These are phyloP conservation scores for Cryptosporidium tyzzeri DNA, from an alignment of 169 alveolate genomes.

Conservation along the genomic window DNA sequence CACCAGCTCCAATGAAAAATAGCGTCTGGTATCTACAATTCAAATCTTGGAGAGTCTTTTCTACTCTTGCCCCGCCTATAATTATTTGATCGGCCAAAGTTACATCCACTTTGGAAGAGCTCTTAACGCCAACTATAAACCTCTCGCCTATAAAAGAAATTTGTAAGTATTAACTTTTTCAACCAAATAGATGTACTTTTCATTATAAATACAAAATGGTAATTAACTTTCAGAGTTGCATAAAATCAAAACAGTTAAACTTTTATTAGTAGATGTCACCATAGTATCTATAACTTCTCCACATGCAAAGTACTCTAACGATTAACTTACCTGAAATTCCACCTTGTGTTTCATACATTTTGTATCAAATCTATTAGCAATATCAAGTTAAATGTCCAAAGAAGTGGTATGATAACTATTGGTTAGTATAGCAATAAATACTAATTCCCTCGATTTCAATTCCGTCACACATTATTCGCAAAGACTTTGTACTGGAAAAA, in stretches of 20 bases:
- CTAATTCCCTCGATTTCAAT: neutral
- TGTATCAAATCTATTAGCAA: neutral
- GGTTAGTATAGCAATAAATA: neutral
- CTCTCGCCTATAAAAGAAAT: conserved; percentile 25
- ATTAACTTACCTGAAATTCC: conserved; percentile 24
- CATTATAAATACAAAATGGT: neutral
- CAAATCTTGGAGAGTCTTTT: conserved; percentile 87
- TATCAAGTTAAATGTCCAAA: neutral
- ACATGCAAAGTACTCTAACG: neutral
- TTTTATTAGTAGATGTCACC: neutral
- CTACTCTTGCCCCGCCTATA: conserved; percentile 90
- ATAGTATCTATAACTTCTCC: neutral
- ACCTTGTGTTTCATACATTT: conserved; percentile 37
- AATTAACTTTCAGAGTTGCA: neutral
- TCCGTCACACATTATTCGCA: neutral
- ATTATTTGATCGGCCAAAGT: conserved; percentile 84
- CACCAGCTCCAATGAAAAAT: conserved; percentile 86
- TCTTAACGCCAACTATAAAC: conserved; percentile 53
- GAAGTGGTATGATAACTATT: neutral
- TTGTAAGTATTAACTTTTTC: neutral
- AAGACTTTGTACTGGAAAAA: conserved; percentile 29
- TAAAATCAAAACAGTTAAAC: too few species aligned
- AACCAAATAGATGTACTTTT: neutral
- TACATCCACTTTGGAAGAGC: conserved; percentile 50
- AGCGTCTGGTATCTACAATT: conserved; percentile 89